Percentiles rank a stretch among this genome's conserved stretches.
These are phyloP conservation scores for Curvularia sp. DNA, from an alignment of 2,329 filamentous ascomycete genomes.

Conservation along the genomic window DNA sequence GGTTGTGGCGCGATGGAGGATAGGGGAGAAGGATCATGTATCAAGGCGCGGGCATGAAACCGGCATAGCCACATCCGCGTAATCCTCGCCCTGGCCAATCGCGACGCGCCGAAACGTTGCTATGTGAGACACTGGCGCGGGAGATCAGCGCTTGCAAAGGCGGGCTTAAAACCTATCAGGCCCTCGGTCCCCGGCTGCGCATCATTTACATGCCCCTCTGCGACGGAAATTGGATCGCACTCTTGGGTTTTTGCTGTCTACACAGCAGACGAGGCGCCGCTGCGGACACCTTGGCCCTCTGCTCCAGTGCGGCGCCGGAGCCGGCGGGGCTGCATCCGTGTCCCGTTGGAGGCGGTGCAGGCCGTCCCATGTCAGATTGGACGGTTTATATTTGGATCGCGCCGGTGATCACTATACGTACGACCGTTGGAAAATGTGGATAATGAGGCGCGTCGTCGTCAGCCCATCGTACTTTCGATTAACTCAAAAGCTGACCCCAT, in stretches of 20 bases:
- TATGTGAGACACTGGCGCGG: constrained; percentile 41
- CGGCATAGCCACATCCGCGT: constrained; percentile 34
- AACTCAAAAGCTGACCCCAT: not conserved
- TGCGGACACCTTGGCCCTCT: constrained; percentile 5
- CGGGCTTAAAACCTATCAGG: constrained; percentile 28
- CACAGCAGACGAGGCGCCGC: not conserved
- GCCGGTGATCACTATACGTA: constrained; percentile 3
- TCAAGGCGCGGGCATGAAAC: constrained; percentile 34
- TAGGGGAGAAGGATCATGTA: constrained; percentile 27
- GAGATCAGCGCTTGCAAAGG: constrained; percentile 24
- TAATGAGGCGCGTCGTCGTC: not conserved
- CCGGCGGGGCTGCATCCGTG: not conserved
- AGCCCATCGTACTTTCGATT: not conserved
- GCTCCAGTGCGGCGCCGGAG: not conserved
- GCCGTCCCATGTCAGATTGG: constrained; percentile 4
- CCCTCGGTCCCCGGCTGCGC: constrained; percentile 5
- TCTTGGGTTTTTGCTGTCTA: not conserved
- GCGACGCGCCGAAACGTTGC: constrained; percentile 19
- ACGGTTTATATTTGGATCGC: constrained; percentile 1
- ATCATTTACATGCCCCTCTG: constrained; percentile 2
- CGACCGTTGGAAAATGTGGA: constrained; percentile 1
- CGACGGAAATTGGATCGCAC: not conserved
- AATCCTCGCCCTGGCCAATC: constrained; percentile 29
- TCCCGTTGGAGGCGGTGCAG: not conserved
- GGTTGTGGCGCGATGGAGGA: constrained; percentile 17